Conservation (phyloP, 2,329 filamentous ascomycete species). For the Aspergillus neotritici region DNA sequence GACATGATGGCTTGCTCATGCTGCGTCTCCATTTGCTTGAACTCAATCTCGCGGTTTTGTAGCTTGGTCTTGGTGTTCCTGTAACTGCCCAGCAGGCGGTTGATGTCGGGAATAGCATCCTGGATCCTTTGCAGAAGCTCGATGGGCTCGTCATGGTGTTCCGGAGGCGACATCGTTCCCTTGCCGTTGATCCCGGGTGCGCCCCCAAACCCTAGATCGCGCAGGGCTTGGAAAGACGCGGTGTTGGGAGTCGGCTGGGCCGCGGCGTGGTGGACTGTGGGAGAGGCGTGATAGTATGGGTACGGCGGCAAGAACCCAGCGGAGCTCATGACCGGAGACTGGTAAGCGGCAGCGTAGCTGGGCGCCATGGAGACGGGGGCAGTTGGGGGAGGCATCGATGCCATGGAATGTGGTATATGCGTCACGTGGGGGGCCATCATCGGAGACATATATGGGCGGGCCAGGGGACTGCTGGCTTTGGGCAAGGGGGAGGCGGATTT, state of each 20-base stretch:
- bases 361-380: constrained; percentile 11
- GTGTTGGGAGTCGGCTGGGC: constrained; percentile 28
- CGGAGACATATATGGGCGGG: constrained; percentile 34
- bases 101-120: constrained; percentile 44
- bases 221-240: constrained; percentile 28
- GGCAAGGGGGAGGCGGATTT: constrained; percentile 24
- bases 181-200: constrained; percentile 19
- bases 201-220: constrained; percentile 21
- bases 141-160: constrained; percentile 31
- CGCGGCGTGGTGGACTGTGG: constrained; percentile 25
- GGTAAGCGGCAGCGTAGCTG: constrained; percentile 27
- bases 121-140: constrained; percentile 42
- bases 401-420: constrained; percentile 17
- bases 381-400: constrained; percentile 20
- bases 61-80: constrained; percentile 49
- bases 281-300: constrained; percentile 24
- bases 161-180: constrained; percentile 26
- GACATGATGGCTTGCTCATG: constrained; percentile 48
- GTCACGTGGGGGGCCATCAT: constrained; percentile 30
- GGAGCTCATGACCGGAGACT: constrained; percentile 34
- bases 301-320: constrained; percentile 31
- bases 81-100: constrained; percentile 41
- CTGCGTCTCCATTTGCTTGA: constrained; percentile 45
- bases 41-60: constrained; percentile 44
- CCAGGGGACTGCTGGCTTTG: constrained; percentile 33